Base-by-base conservation (phyloP, 2,329 filamentous ascomycete genomes). In the Tolypocladium paradoxum region DNA sequence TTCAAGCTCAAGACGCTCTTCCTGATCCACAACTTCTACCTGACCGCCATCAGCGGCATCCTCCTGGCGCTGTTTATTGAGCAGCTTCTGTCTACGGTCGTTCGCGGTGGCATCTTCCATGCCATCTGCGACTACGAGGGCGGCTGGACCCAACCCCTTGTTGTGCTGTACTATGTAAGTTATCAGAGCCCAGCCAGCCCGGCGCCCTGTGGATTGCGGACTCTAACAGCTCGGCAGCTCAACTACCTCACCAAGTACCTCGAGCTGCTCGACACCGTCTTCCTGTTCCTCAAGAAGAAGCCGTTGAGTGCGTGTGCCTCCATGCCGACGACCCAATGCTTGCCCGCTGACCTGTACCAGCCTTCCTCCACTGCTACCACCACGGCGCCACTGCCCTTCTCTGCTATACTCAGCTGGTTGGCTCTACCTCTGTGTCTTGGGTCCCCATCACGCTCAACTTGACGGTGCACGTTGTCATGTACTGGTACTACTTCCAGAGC, bases 401-500 rank as follows among this genome's bases (percentile, higher is more conserved):
- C 64, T 96, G 92, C 87, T 97, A 95, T 79, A 96, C 90, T 53
- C 92, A 97, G 77, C 83, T 97, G 60, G 86, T 96, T 65, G 92
- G 92, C 61, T 83, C 88, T 66, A 97, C 92, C 47, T 82, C 92
- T 45, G 92, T 97, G 54, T 95, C 91, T 56, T 97, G 92, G 92
- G 89, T 96, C 53, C 85, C 87, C 57, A 97, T 97, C 69, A 86
- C 83, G 52, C 83, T 97, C 64, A 97, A 97, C 81, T 76, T 97
- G 67, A 83, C 83, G 58, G 92, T 97, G 53, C 92, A 97, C 75
- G 92, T 97, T 55, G 88, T 96, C 69, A 97, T 97, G 92, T 97
- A 97, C 85, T 96, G 91, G 91, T 97, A 97, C 84, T 97, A 97
- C 83, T 97, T 97, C 85, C 92, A 97, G 81, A 92, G 89, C 67